Base-by-base conservation (phyloP, 129 eudicot genomes). In the Glebionis coronaria region DNA sequence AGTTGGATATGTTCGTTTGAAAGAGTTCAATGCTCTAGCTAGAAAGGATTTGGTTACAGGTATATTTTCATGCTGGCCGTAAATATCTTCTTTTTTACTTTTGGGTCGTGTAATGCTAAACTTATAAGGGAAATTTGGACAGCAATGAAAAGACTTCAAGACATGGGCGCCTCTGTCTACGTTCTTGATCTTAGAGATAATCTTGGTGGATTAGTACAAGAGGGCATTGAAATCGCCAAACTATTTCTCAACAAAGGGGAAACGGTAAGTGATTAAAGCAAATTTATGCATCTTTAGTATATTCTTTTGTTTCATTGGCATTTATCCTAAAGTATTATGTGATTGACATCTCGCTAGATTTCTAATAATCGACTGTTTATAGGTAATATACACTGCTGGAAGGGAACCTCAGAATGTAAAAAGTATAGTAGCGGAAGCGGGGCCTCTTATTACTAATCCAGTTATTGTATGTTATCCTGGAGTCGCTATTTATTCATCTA, bases 121-220 rank as follows among this genome's bases (percentile, higher is more conserved):
- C 29, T 44, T 44, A 56, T 63, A 10, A 35, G 25, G 50, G 23
- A 65, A 12, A 25, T 57, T 55, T 18, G 28, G 76, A 81, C 90
- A 94, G 97, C 99, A 81, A 86, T 94, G 79, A 82, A 82, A 85
- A 84, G 97, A 76, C 99, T 94, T 52, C 82, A 94, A 72, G 90
- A 70, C 57, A 82, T 81, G 88, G 93, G 99, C 44, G 97, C 95
- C 56, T 80, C 95, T 27, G 65, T 61, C 74, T 84, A 84, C 42
- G 74, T 94, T 81, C 95, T 94, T 66, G 99, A 93, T 79, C 95
- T 89, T 68, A 86, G 97, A 83, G 93, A 94, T 72, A 89, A 89
- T 61, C 91, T 79, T 70, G 99, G 99, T 61, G 99, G 99, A 73
- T 81, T 89, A 42, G 97, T 94, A 49, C 95, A 94, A 85, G 96